Base-by-base conservation (phyloP, 2,329 filamentous ascomycete genomes). In the Trichothecium roseum region DNA sequence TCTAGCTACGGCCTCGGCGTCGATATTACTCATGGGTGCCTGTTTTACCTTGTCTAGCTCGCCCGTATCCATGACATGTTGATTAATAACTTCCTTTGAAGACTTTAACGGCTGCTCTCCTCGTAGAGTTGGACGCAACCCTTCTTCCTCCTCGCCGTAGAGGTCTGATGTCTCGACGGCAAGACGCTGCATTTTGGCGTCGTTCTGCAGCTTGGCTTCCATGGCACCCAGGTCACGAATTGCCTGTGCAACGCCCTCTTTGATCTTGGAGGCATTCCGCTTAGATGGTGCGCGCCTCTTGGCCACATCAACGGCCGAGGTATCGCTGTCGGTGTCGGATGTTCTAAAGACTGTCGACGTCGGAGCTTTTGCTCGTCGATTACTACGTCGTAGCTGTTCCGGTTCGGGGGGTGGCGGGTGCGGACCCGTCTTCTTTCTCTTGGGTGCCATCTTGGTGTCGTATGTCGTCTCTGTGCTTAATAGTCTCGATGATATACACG, bases 191-290 rank as follows among this genome's bases (percentile, higher is more conserved):
- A 50, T 56, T 38, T 66, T 65, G 8, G 62, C 59, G 5, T 56
- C 57, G 4, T 51, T 54, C 18, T 61, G 58, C 3, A 73, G 47
- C n/a, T 55, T 53, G 13, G 59, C 51, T 31, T 72, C 69, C 65
- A 72, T 71, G 42, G 66, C 56, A 5, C 56, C 60, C 18, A 72
- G 52, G n/a, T 59, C 55, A n/a, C 57, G 55, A 40, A 67, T 57
- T 14, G 64, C 64, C 3, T 53, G 42, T 8, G 63, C 48, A 5
- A 68, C 54, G 2, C 49, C 52, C 8, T 55, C 47, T 2, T 40
- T 39, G 6, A 37, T 45, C n/a, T 42, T 34, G 18, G 29, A 35
- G 9, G 30, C 29, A 4, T 29, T 15, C n/a, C 29, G 40, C 3
- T 26, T 38, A 3, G 30, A 17, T 34, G 33, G 14, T 30, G 27